Conservation (phyloP, 2,329 filamentous ascomycete genomes). For the Hypomyces perniciosus region DNA sequence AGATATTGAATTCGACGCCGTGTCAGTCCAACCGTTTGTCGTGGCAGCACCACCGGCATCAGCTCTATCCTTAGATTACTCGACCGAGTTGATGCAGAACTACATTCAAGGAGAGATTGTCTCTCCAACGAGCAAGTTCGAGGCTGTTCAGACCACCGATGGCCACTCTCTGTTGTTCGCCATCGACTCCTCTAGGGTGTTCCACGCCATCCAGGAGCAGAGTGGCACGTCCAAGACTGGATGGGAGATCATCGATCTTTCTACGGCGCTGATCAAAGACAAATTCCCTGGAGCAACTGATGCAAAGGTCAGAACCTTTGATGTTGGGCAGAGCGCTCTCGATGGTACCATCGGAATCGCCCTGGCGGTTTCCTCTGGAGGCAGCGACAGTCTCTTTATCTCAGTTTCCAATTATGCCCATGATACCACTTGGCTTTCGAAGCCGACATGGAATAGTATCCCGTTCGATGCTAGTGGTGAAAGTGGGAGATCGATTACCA, state of each 20-base stretch:
- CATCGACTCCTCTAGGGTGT: background rate
- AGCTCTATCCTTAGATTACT: background rate
- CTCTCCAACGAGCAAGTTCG: constrained; percentile 4
- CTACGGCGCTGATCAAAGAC: background rate
- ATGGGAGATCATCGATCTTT: background rate
- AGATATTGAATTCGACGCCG: too few species aligned
- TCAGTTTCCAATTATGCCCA: background rate
- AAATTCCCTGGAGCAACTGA: background rate
- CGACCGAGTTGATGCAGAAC: constrained; percentile 5
- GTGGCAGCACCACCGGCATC: background rate
- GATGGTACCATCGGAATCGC: background rate
- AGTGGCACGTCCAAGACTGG: background rate
- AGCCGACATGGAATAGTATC: background rate
- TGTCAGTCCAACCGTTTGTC: too few species aligned
- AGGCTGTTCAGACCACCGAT: constrained; percentile 6
- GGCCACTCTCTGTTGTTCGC: constrained; percentile 8
- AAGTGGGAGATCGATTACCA: background rate
- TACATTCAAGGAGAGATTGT: constrained; percentile 8
- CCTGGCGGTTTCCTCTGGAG: background rate
- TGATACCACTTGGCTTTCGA: background rate
- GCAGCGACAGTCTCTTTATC: background rate
- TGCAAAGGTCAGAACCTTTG: background rate
- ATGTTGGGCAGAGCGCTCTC: constrained; percentile 2
- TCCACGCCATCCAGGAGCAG: constrained; percentile 6
- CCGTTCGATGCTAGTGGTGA: background rate